These are phyloP conservation scores for Chytriomyces hyalinus DNA, from an alignment of 192 early-diverging fungal genomes.

Conservation along the genomic window DNA sequence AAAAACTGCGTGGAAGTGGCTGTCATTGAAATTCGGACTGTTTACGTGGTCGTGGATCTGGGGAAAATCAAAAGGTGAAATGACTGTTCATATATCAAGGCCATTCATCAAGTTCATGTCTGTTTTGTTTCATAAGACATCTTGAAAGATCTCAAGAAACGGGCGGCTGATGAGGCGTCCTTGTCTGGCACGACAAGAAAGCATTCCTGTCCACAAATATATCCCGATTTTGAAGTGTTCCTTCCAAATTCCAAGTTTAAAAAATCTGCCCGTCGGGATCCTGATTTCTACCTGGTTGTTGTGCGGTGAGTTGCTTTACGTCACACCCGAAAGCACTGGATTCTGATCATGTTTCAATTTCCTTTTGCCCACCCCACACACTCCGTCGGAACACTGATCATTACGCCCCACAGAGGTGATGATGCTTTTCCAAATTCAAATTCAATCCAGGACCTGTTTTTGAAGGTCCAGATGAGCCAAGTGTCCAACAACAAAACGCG, in stretches of 20 bases:
- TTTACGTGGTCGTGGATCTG: not conserved
- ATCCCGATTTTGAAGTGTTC: constrained; percentile 17
- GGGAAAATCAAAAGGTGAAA: not conserved
- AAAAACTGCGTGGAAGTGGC: constrained; percentile 10
- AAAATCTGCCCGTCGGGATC: not conserved
- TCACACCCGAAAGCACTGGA: too few relatives aligned
- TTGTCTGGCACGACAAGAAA: not conserved
- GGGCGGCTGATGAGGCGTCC: not conserved
- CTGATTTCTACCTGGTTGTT: constrained; percentile 4
- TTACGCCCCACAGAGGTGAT: not conserved
- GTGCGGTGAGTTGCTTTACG: not conserved
- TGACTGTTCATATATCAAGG: not conserved
- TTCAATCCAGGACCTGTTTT: not conserved
- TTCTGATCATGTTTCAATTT: not conserved
- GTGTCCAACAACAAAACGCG: not conserved
- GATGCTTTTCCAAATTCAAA: not conserved
- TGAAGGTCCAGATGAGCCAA: not conserved
- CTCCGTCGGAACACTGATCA: not conserved
- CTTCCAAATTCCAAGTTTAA: constrained; percentile 13
- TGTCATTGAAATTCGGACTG: not conserved
- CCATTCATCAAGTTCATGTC: not conserved
- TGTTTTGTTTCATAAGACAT: not conserved
- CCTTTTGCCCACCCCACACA: not conserved
- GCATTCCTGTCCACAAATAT: not conserved
- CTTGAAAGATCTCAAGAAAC: not conserved